Percentiles rank a stretch among this genome's conserved stretches.
These are phyloP conservation scores for Blastobotrys arbuscula DNA, from an alignment of 1,139 yeast species.

Conservation along the genomic window DNA sequence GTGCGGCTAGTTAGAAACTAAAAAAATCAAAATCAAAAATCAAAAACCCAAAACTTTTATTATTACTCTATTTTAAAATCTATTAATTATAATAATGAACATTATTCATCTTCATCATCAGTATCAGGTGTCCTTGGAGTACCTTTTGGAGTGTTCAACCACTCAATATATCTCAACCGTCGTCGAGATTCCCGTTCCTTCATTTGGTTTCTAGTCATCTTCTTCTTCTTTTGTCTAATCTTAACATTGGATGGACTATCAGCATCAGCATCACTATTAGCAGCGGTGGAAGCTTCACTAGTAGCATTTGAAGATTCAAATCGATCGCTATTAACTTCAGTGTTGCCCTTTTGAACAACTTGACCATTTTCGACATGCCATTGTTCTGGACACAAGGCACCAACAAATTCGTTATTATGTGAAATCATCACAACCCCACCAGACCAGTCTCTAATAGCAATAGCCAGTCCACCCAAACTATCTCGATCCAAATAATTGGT, in stretches of 20 bases:
- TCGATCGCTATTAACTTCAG: slow-evolving; percentile 66
- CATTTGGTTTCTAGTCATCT: slow-evolving; percentile 94
- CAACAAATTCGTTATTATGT: slow-evolving; percentile 94
- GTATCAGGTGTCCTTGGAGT: slow-evolving; percentile 92
- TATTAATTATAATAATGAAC: not conserved
- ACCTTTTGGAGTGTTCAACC: slow-evolving; percentile 96
- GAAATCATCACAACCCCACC: slow-evolving; percentile 99
- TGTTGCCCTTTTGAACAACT: slow-evolving; percentile 76
- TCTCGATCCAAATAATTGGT: slow-evolving; percentile 97
- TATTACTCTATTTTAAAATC: not conserved
- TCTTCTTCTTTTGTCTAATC: slow-evolving; percentile 77
- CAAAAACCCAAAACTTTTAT: not conserved
- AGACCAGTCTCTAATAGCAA: slow-evolving; percentile 95
- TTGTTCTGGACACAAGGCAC: slow-evolving; percentile 97
- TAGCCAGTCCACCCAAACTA: slow-evolving; percentile 93
- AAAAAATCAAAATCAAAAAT: not conserved
- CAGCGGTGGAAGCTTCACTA: slow-evolving; percentile 26
- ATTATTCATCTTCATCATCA: slow-evolving; percentile 66
- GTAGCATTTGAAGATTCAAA: slow-evolving; percentile 61
- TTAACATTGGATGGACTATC: slow-evolving; percentile 96
- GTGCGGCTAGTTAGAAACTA: not conserved
- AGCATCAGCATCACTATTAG: slow-evolving; percentile 29
- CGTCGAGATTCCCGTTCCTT: slow-evolving; percentile 89
- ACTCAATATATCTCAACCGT: slow-evolving; percentile 86
- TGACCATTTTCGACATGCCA: slow-evolving; percentile 95